A percentile compares a stretch with the other conserved stretches of the same genome.
These are phyloP conservation scores for Haplosporangium gracile DNA, from an alignment of 192 early-diverging fungal genomes.

Conservation along the genomic window DNA sequence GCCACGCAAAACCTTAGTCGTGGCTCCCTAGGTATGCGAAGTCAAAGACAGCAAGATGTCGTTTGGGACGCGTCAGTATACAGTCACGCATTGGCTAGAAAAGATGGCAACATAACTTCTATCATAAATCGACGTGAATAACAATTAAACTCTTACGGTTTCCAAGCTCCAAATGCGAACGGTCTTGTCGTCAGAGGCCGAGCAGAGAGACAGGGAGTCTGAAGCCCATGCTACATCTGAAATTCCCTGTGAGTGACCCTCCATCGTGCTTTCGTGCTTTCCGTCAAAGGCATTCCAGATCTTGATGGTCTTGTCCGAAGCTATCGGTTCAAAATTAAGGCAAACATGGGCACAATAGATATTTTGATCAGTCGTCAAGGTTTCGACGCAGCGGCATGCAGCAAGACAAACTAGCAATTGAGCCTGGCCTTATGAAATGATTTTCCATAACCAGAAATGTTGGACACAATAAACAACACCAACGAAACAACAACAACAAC, in stretches of 20 bases:
- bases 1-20: slow-evolving; percentile 85
- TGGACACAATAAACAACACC: background rate
- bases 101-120: background rate
- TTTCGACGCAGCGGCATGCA: slow-evolving; percentile 4
- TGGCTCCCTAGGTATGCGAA: slow-evolving; percentile 63
- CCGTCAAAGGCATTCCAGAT: slow-evolving; percentile 94
- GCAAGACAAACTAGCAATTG: background rate
- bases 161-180: slow-evolving; percentile 93
- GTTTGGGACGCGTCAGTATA: background rate
- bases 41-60: background rate
- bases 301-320: slow-evolving; percentile 95
- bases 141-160: slow-evolving; percentile 62
- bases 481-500: background rate
- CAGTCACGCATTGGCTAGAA: background rate
- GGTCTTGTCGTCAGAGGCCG: slow-evolving; percentile 95
- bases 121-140: background rate
- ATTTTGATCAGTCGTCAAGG: background rate
- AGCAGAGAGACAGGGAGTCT: slow-evolving; percentile 90
- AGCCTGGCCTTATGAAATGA: slow-evolving; percentile 1
- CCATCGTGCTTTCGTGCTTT: slow-evolving; percentile 85
- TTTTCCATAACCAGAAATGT: slow-evolving; percentile 10
- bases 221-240: slow-evolving; percentile 97
- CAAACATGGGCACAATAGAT: background rate
- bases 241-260: slow-evolving; percentile 93
- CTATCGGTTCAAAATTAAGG: slow-evolving; percentile 52